A percentile compares a stretch with the other conserved stretches of the same genome.
These are phyloP conservation scores for Pseudophaeomoniella oleicola DNA, from an alignment of 2,329 filamentous ascomycete species.

Conservation along the genomic window DNA sequence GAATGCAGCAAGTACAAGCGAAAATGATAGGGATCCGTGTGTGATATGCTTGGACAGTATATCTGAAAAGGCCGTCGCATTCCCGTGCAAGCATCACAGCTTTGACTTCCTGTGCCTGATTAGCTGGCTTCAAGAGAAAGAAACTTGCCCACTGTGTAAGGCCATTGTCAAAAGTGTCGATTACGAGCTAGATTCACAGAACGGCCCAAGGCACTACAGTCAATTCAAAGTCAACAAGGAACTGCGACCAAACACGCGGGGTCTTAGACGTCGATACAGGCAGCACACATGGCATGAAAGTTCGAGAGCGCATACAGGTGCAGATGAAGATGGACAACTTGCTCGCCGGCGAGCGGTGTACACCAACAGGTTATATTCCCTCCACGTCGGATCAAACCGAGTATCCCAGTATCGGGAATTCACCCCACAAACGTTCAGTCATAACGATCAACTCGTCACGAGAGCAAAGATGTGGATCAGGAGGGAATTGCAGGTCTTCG, in stretches of 20 bases:
- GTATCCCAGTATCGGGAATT: slow-evolving; percentile 64
- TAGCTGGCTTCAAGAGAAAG: slow-evolving; percentile 62
- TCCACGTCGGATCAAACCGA: slow-evolving; percentile 69
- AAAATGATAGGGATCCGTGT: slow-evolving; percentile 40
- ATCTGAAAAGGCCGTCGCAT: slow-evolving; percentile 54
- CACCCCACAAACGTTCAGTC: slow-evolving; percentile 50
- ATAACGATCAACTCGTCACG: slow-evolving; percentile 53
- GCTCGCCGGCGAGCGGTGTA: slow-evolving; percentile 59
- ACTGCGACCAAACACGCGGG: background rate
- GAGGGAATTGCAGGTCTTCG: slow-evolving; percentile 71
- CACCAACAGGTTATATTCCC: slow-evolving; percentile 53
- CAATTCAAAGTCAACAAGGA: slow-evolving; percentile 7
- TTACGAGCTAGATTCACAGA: slow-evolving; percentile 44
- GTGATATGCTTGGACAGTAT: slow-evolving; percentile 76
- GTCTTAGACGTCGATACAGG: background rate
- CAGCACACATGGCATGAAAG: background rate
- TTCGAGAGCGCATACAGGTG: background rate
- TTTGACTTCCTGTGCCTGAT: slow-evolving; percentile 79
- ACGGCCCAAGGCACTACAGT: slow-evolving; percentile 42
- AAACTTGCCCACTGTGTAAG: slow-evolving; percentile 68
- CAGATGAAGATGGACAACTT: slow-evolving; percentile 27
- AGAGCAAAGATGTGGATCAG: slow-evolving; percentile 70
- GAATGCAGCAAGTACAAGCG: slow-evolving; percentile 15
- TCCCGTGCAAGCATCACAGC: slow-evolving; percentile 63
- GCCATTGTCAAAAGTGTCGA: slow-evolving; percentile 43